Base-by-base conservation (phyloP, 805 yeast genomes). In the Myxozyma lipomycoides region DNA sequence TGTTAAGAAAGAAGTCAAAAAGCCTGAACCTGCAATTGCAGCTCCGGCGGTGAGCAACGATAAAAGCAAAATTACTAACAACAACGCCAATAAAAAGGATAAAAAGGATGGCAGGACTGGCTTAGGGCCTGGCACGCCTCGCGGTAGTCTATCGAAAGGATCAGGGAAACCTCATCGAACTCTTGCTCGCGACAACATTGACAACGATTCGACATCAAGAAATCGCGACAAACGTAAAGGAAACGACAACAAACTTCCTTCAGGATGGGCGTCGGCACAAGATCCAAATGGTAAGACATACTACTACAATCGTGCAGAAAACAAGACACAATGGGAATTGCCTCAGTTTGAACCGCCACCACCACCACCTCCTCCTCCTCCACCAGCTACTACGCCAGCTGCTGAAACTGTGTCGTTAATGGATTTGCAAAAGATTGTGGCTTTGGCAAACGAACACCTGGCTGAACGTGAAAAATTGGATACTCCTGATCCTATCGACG, bases 221-320 rank as follows among this genome's bases (percentile, higher is more conserved):
- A 30, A 15, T n/a, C 15, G n/a, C n/a, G n/a, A n/a, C n/a, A n/a
- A n/a, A n/a, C n/a, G n/a, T n/a, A n/a, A n/a, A n/a, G n/a, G n/a
- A n/a, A 9, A 7, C 32, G 32, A 28, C 12, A 28, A 28, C 12
- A 12, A 23, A 6, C 23, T 54, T 26, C 58, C 88, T 1, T 70
- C 71, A 0, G 86, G 86, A 1, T 84, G 93, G 93, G 79, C 77
- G 45, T 71, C 75, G 58, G 81, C 84, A 0, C 65, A 65, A 22
- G 81, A 78, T 52, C 68, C 72, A 3, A 69, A 66, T 18, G 75
- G 76, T 12, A 66, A 66, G 12, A 65, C 61, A 15, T 83, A 81
- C 62, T 85, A 78, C 65, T 83, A 72, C 66, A 78, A 82, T 64
- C 68, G 78, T 40, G 70, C 62, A 4, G 66, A 70, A 23, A 72